A percentile compares a stretch with the other conserved stretches of the same genome.
These are phyloP conservation scores for Pulveroboletus ravenelii DNA, from an alignment of 768 basidiomycete species.

Conservation along the genomic window DNA sequence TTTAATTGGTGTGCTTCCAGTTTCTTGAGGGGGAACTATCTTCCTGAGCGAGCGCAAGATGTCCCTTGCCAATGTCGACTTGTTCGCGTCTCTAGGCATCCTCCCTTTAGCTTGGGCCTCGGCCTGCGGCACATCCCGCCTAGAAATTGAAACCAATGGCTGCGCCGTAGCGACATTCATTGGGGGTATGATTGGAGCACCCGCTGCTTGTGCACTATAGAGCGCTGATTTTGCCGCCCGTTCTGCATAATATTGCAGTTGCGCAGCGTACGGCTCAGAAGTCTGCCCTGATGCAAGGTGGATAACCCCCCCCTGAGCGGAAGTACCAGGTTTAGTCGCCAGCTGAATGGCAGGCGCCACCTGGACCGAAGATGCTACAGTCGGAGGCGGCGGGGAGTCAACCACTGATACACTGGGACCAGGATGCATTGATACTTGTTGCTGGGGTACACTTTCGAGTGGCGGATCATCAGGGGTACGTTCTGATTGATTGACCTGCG, in stretches of 20 bases:
- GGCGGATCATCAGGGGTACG: not conserved
- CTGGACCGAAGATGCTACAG: not conserved
- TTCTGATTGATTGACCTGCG: constrained; percentile 3
- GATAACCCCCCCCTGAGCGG: not conserved
- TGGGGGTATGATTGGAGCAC: not conserved
- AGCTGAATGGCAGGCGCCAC: not conserved
- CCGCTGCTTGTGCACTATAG: constrained; percentile 1
- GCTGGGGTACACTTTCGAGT: not conserved
- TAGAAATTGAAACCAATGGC: constrained; percentile 6
- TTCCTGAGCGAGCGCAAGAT: constrained; percentile 49
- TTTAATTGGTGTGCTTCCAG: not conserved
- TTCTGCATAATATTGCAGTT: constrained; percentile 21
- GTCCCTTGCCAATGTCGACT: constrained; percentile 50
- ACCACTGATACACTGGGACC: not conserved
- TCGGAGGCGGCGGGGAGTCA: not conserved
- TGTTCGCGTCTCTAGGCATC: constrained; percentile 42
- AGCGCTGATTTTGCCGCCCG: constrained; percentile 11
- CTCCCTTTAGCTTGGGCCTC: constrained; percentile 4
- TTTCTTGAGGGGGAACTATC: constrained; percentile 5
- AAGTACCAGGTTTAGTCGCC: not conserved
- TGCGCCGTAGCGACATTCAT: not conserved
- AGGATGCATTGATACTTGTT: not conserved
- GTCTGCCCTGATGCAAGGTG: not conserved
- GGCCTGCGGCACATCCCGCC: not conserved
- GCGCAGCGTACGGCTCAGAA: constrained; percentile 6